Base-by-base conservation (phyloP, 148 eudicot genomes). In the Vaccinium vitisidaea region DNA sequence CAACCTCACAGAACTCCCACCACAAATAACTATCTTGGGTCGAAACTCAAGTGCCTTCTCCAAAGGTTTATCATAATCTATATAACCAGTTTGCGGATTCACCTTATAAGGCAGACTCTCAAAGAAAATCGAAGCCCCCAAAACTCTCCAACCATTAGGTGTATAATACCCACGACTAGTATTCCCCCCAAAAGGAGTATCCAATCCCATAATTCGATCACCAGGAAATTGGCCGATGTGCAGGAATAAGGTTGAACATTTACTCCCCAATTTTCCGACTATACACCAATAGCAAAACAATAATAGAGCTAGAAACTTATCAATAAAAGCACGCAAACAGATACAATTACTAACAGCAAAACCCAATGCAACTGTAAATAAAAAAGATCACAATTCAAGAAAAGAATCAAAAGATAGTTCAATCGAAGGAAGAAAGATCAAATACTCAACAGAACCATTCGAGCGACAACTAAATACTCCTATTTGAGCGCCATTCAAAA, bases 201-300 rank as follows among this genome's bases (percentile, higher is more conserved):
- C 99, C 93, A 94, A 86, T 71, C 99, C 99, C 99, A 96, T 96
- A 84, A 96, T 93, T 25, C 99, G 61, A 87, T 94, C 99, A 43
- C 97, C 95, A 0, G 99, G 99, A 96, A 96, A 90, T 96, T 96
- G 0, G 99, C 98, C 3, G 97, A 89, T 0, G 98, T 93, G 81
- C 99, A 93, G 0, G 99, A 96, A 79, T 94, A 96, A 4, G 97
- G 97, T 83, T 96, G 99, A 63, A 96, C 99, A 88, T 96, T 93
- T 6, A 96, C 99, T 67, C 98, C 99, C 99, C 99, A 96, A 71
- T 87, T 83, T 53, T 92, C 95, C 0, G 89, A 55, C 75, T 84
- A 92, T 5, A 96, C 86, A 7, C 89, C 91, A 87, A 94, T 43
- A 4, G 46, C 46, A 43, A 43, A 43, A 43, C 46, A 43, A 43